Conservation (phyloP, 1,284 basidiomycete genomes). For the Puccinia novopanici region DNA sequence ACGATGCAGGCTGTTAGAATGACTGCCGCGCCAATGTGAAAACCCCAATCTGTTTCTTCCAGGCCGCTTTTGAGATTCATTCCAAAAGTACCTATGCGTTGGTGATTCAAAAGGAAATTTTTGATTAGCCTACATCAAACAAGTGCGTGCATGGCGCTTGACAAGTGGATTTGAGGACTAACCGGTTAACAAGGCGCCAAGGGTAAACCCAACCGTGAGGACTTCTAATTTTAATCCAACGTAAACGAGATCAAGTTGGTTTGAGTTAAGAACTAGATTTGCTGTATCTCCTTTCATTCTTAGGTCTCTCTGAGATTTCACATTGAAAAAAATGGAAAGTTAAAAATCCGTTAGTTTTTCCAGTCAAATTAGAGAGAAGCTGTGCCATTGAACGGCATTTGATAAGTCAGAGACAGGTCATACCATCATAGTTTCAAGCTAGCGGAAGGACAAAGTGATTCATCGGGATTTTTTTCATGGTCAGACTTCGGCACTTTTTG, state of each 20-base stretch:
- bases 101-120: neutral
- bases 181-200: constrained; percentile 35
- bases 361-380: neutral
- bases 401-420: neutral
- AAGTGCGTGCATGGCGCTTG: neutral
- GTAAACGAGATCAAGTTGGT: constrained; percentile 33
- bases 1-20: neutral
- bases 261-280: constrained; percentile 25
- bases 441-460: neutral
- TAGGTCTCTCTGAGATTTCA: neutral
- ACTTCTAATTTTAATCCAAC: constrained; percentile 28
- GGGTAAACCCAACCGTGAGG: constrained; percentile 9
- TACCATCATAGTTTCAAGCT: constrained; percentile 5
- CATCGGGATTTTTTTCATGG: neutral
- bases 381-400: neutral
- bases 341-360: neutral
- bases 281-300: constrained; percentile 19
- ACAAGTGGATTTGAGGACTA: neutral
- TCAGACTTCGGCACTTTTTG: neutral
- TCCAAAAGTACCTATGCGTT: constrained; percentile 22
- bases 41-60: constrained; percentile 24
- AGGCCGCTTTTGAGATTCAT: constrained; percentile 31
- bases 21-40: neutral
- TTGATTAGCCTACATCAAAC: neutral
- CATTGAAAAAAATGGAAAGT: neutral